phyloP scores from a whole-genome alignment of 1,284 basidiomycete species.

The Neolentinus lepideus region DNA sequence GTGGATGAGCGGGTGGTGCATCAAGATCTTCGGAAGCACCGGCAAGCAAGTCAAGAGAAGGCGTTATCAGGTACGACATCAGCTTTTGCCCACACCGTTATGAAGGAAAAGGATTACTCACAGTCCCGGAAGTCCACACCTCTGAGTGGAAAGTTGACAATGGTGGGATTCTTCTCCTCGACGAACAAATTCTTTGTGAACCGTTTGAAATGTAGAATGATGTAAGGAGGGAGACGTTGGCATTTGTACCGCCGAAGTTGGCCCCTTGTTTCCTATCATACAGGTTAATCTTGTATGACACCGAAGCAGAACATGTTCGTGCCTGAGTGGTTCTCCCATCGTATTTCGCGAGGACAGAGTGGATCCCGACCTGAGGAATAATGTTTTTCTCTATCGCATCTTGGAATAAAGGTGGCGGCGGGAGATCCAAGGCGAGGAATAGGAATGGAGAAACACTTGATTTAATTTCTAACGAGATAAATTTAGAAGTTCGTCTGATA shows the following conservation, averaged over 20 bases:
- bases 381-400: constrained; percentile 95
- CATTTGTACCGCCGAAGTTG: constrained; percentile 88
- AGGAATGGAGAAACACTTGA: constrained; percentile 87
- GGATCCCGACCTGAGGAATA: constrained; percentile 93
- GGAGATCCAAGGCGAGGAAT: constrained; percentile 92
- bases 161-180: constrained; percentile 98
- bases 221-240: constrained; percentile 81
- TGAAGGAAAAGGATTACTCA: constrained; percentile 33
- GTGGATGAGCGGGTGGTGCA: constrained; percentile 45
- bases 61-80: neutral
- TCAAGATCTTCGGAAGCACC: constrained; percentile 61
- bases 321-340: constrained; percentile 88
- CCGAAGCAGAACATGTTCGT: constrained; percentile 15
- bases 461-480: constrained; percentile 64
- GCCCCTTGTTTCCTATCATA: constrained; percentile 72
- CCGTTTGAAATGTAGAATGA: constrained; percentile 93
- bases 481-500: constrained; percentile 9
- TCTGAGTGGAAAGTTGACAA: constrained; percentile 93
- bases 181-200: constrained; percentile 99
- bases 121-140: constrained; percentile 90
- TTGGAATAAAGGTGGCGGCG: constrained; percentile 94
- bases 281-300: neutral
- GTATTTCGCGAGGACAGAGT: constrained; percentile 92
- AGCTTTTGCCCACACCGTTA: constrained; percentile 9
- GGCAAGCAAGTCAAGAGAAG: neutral